Base-by-base conservation (phyloP, 768 basidiomycete genomes). In the Daedaleopsis nitida region DNA sequence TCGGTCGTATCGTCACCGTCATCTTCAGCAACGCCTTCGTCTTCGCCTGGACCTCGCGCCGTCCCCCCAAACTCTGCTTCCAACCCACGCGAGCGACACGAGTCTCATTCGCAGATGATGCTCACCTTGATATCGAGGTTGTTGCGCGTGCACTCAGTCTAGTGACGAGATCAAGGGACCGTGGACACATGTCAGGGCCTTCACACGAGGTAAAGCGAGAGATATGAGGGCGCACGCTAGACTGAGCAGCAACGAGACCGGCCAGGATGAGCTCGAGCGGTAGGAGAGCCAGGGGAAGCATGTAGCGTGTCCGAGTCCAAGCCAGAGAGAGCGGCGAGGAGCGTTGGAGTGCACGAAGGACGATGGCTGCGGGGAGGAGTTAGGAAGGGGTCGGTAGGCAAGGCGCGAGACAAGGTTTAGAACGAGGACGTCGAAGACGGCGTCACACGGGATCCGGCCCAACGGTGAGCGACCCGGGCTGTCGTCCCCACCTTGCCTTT, bases 81-180 rank as follows among this genome's bases (percentile, higher is more conserved):
- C n/a, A 49, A 24, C 23, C 47, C 19, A 21, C 23, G 47, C 47
- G 47, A 21, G 12, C 47, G 47, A 23, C 21, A 49, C 47, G 47
- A 9, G 47, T 23, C 12, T 24, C 45, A 11, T 10, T 19, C 44
- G 14, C 5, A 32, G 27, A 32, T 32, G 17, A 24, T 42, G 49
- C 59, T 52, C 60, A 62, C 60, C 60, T 47, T 55, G 53, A 3
- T 7, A 7, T 45, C 42, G 37, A 63, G 42, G 12, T 57, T 57
- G 27, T 63, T 52, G 35, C 27, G 54, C 44, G 44, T 45, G 21
- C 62, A 63, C 17, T 50, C 53, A 14, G 47, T 10, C 62, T 58
- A 24, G 9, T 38, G 9, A 10, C 5, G n/a, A 16, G 17, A 8
- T 7, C n/a, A 12, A 10, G 37, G 17, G 37, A 9, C 21, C 52